phyloP scores from a whole-genome alignment of 129 eudicot species.

The Gnaphalium uliginosum region DNA sequence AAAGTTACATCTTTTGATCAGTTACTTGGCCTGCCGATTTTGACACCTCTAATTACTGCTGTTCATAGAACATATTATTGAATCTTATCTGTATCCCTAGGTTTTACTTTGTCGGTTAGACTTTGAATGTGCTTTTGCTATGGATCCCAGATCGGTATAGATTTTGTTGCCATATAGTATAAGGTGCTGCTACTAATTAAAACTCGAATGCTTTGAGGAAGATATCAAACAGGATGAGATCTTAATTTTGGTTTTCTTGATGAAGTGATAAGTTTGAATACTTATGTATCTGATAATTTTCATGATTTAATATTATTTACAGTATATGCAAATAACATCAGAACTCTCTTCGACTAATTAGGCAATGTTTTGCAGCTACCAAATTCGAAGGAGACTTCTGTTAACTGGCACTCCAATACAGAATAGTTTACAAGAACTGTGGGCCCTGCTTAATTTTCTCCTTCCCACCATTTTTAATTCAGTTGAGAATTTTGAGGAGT shows the following conservation, averaged over 20 bases:
- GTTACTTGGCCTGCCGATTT: neutral
- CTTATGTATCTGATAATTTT: conserved; percentile 2
- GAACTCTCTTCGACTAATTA: conserved; percentile 21
- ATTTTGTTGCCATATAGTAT: conserved; percentile 7
- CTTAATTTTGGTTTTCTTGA: neutral
- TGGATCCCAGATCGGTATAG: neutral
- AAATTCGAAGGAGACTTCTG: conserved; percentile 83
- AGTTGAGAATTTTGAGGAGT: conserved; percentile 92
- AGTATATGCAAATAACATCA: conserved; percentile 14
- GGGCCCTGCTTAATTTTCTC: conserved; percentile 97
- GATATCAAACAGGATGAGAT: neutral
- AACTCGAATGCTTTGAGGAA: neutral
- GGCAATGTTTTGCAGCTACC: conserved; percentile 60
- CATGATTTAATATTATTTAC: neutral
- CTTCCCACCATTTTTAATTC: conserved; percentile 93
- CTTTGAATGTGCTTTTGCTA: neutral
- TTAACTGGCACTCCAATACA: conserved; percentile 98
- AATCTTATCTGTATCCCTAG: conserved; percentile 5
- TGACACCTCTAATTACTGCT: neutral
- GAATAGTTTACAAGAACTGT: conserved; percentile 90
- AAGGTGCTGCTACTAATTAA: conserved; percentile 12
- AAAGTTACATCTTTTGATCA: neutral
- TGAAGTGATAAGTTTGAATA: neutral
- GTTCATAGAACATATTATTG: neutral
- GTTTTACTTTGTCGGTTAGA: conserved; percentile 2